Base-by-base conservation (phyloP, 441 rosid genomes). In the Manihot esculenta region DNA sequence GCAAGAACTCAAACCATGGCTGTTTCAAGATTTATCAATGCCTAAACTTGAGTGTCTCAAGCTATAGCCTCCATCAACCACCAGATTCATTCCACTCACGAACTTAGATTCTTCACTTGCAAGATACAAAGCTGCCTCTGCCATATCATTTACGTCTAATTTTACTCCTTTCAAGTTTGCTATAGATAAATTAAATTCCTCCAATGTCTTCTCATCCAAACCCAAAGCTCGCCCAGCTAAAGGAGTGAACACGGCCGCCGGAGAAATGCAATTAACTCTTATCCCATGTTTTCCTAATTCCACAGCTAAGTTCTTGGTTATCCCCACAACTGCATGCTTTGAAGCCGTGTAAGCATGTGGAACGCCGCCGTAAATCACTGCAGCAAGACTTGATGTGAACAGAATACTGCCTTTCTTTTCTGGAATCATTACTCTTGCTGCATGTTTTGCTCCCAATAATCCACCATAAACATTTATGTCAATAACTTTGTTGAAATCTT, bases 321-420 rank as follows among this genome's bases (percentile, higher is more conserved):
- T 24, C 4, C 72, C 56, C 5, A 27, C 44, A 20, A 69, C 5
- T 48, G 45, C 72, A n/a, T 45, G 64, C 15, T 69, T 58, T 13
- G 72, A 69, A 13, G 64, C 64, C 1, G 54, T 12, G 59, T 76
- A 71, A 3, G 74, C 55, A 21, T 73, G 78, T 0, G 55, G 42
- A 0, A 56, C 30, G 4, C 24, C 35, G 2, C 76, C 77, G 20
- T 45, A 14, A 3, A 8, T 10, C 8, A 42, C 74, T 0, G 79
- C 65, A 7, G 66, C 55, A 5, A 58, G 23, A 35, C 81, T 80
- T 0, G 72, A 48, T 9, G 81, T 80, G 77, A 76, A 78, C 11
- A 82, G 48, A 44, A 84, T 76, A 65, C 68, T 21, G 0, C 82
- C 87, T 49, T 68, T 74, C 38, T 48, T 84, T 57, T 66, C 53